Evolutionary conservation across 73 alveolate species (phyloP).

Genomic region (Urostyla sp.): DNA sequence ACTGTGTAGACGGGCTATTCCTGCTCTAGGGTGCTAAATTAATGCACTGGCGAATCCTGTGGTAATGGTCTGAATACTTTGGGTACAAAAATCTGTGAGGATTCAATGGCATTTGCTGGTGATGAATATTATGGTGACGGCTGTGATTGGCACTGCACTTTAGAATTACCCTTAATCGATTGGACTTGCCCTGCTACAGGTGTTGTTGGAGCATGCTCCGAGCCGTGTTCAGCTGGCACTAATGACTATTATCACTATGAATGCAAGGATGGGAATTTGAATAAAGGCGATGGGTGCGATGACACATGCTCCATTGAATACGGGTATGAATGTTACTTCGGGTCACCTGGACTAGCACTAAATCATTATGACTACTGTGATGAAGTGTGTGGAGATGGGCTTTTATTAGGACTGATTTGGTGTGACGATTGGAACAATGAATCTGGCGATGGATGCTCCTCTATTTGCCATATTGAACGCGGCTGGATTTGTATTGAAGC

Average conservation of each 20-base stretch:
- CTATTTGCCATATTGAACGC: conserved; percentile 23
- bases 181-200: conserved; percentile 30
- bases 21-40: conserved; percentile 12
- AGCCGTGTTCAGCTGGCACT: conserved; percentile 16
- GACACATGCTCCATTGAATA: conserved; percentile 48
- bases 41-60: conserved; percentile 1
- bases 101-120: conserved; percentile 21
- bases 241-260: conserved; percentile 1
- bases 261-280: conserved; percentile 65
- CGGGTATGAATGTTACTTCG: conserved; percentile 53
- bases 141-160: conserved; percentile 22
- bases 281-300: conserved; percentile 67
- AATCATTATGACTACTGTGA: conserved; percentile 5
- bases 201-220: conserved; percentile 53
- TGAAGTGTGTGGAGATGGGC: conserved; percentile 49
- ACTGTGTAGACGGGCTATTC: conserved; percentile 26
- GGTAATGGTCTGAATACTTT: conserved; percentile 17
- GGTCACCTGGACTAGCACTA: background rate
- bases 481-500: conserved; percentile 43
- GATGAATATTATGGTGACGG: conserved; percentile 51
- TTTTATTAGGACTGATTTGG: background rate
- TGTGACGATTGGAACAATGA: conserved; percentile 39
- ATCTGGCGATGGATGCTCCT: conserved; percentile 41
- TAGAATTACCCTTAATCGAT: conserved; percentile 15
- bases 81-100: conserved; percentile 25